A percentile compares a stretch with the other conserved stretches of the same genome.
phyloP scores from a whole-genome alignment of 208 protist genomes.

The Naegleria fowleri region DNA sequence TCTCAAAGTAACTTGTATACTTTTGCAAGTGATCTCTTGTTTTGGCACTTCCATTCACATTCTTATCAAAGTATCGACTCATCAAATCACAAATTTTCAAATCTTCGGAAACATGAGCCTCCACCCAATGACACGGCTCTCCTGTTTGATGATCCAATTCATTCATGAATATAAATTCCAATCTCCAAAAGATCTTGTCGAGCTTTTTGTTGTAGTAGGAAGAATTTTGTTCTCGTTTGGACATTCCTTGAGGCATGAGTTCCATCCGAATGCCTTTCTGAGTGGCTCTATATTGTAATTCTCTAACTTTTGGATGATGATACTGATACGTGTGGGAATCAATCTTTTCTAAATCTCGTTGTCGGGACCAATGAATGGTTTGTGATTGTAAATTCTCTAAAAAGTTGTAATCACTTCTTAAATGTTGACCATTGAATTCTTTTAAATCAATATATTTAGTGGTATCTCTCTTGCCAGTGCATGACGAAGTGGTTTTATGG shows the following conservation, averaged over 20 bases:
- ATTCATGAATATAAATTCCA: slow-evolving; percentile 19
- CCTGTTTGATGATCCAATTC: background rate
- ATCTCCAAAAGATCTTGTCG: background rate
- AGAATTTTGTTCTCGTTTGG: background rate
- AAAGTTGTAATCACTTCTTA: slow-evolving; percentile 21
- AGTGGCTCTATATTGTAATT: background rate
- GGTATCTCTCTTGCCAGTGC: background rate
- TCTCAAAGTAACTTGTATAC: background rate
- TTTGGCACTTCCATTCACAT: background rate
- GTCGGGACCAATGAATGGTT: background rate
- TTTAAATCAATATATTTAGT: slow-evolving; percentile 8
- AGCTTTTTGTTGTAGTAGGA: background rate
- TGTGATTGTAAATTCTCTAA: background rate
- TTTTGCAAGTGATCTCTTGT: slow-evolving; percentile 2
- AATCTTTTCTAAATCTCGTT: background rate
- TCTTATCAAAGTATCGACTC: background rate
- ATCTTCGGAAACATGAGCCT: background rate
- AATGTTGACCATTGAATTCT: background rate
- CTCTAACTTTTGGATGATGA: background rate
- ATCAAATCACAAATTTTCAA: background rate
- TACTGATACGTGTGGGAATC: background rate
- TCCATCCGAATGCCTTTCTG: background rate
- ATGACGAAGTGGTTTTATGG: background rate
- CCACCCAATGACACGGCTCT: background rate
- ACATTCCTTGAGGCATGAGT: slow-evolving; percentile 20